Conservation (phyloP, 768 basidiomycete species). For the Sporobolomyces pararoseus region DNA sequence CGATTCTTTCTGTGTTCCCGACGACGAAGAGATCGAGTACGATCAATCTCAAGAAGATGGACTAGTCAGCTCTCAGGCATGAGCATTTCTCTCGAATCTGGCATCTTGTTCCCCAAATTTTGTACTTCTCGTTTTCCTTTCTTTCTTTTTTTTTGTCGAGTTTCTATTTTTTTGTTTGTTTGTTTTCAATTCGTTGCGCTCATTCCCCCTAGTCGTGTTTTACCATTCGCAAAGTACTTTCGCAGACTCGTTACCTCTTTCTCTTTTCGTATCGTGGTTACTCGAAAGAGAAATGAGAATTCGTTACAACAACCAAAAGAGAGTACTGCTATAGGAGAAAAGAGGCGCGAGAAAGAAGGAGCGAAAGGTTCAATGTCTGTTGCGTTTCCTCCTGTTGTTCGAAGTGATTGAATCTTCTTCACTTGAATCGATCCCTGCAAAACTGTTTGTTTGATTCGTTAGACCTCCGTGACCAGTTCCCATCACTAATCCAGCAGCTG, state of each 20-base stretch:
- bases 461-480: not conserved
- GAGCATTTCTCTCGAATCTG: slow-evolving; percentile 12
- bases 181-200: no score
- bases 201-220: no score
- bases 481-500: slow-evolving; percentile 9
- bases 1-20: slow-evolving; percentile 29
- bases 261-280: no score
- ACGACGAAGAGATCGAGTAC: slow-evolving; percentile 36
- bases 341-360: not conserved
- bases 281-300: no score
- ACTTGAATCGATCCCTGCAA: slow-evolving; percentile 10
- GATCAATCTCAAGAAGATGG: slow-evolving; percentile 12
- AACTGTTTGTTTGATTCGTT: not conserved
- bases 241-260: no score
- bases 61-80: not conserved
- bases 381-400: slow-evolving; percentile 20
- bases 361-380: not conserved
- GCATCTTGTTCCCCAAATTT: not conserved
- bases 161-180: not conserved
- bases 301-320: slow-evolving; percentile 4
- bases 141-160: no score
- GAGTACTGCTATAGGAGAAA: not conserved
- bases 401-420: slow-evolving; percentile 30
- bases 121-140: no score
- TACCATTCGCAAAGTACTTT: no score